These are phyloP conservation scores for Nicotiana noctiflora DNA, from an alignment of 257 asterid genomes.

Conservation along the genomic window DNA sequence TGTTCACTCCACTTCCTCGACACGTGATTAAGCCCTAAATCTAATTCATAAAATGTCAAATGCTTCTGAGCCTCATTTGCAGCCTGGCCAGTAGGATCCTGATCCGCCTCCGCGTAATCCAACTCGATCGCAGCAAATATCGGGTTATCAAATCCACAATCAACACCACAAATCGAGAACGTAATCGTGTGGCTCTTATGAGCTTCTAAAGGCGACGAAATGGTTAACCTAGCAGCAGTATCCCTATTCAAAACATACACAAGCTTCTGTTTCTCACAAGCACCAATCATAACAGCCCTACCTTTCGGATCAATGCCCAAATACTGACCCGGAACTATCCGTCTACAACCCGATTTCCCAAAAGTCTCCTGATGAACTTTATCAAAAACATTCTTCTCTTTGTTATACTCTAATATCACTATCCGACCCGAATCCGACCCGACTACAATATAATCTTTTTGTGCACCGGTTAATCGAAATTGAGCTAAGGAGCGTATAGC, in stretches of 20 bases:
- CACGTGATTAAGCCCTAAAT: slow-evolving; percentile 95
- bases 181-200: slow-evolving; percentile 89
- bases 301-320: slow-evolving; percentile 96
- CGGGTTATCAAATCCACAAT: slow-evolving; percentile 96
- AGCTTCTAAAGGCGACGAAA: slow-evolving; percentile 92
- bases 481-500: slow-evolving; percentile 94
- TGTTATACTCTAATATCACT: slow-evolving; percentile 78
- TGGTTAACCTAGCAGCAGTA: slow-evolving; percentile 90
- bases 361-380: slow-evolving; percentile 93
- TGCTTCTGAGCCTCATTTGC: slow-evolving; percentile 87
- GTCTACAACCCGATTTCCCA: slow-evolving; percentile 93
- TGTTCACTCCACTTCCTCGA: slow-evolving; percentile 97
- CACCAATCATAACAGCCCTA: slow-evolving; percentile 97
- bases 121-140: slow-evolving; percentile 93
- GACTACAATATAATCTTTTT: slow-evolving; percentile 83
- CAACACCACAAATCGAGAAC: slow-evolving; percentile 71
- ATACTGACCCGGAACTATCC: slow-evolving; percentile 97
- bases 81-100: slow-evolving; percentile 95
- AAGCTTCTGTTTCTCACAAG: slow-evolving; percentile 96
- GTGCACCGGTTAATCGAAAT: slow-evolving; percentile 89
- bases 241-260: slow-evolving; percentile 97
- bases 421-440: slow-evolving; percentile 97
- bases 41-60: slow-evolving; percentile 88
- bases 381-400: slow-evolving; percentile 75
- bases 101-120: slow-evolving; percentile 95